Evolutionary conservation across 805 yeast genomes (phyloP).

Genomic region (Ogataea sp.): DNA sequence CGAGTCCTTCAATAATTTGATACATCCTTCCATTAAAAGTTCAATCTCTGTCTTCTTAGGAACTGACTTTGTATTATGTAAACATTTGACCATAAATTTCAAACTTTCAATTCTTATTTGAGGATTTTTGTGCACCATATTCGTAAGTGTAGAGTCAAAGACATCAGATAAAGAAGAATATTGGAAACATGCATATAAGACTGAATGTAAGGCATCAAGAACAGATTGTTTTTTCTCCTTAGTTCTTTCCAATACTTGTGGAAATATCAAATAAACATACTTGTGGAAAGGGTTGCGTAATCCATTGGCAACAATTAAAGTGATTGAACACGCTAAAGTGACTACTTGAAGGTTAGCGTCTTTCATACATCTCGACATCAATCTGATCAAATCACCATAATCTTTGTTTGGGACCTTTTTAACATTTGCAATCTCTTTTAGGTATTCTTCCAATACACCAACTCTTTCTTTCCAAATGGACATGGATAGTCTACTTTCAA

Average conservation of each 20-base stretch:
- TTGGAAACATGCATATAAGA: constrained; percentile 57
- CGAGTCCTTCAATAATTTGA: constrained; percentile 70
- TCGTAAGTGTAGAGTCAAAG: constrained; percentile 49
- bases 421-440: constrained; percentile 38
- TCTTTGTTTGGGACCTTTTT: constrained; percentile 53
- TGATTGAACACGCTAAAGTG: constrained; percentile 63
- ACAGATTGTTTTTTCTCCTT: constrained; percentile 84
- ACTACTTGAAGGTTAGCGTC: constrained; percentile 91
- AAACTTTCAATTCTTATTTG: constrained; percentile 69
- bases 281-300: constrained; percentile 47
- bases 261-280: constrained; percentile 44
- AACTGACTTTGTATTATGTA: constrained; percentile 36
- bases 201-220: constrained; percentile 56
- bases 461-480: constrained; percentile 89
- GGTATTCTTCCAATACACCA: constrained; percentile 65
- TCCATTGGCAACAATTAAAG: constrained; percentile 57
- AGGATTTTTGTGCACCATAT: constrained; percentile 74
- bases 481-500: constrained; percentile 46
- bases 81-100: constrained; percentile 53
- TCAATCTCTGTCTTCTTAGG: constrained; percentile 53
- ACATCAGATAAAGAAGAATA: constrained; percentile 45
- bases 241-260: constrained; percentile 67
- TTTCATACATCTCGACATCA: constrained; percentile 63
- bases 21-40: constrained; percentile 42
- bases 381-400: constrained; percentile 52